Evolutionary conservation across 768 basidiomycete species (phyloP).

Genomic region (Kwoniella sp.): DNA sequence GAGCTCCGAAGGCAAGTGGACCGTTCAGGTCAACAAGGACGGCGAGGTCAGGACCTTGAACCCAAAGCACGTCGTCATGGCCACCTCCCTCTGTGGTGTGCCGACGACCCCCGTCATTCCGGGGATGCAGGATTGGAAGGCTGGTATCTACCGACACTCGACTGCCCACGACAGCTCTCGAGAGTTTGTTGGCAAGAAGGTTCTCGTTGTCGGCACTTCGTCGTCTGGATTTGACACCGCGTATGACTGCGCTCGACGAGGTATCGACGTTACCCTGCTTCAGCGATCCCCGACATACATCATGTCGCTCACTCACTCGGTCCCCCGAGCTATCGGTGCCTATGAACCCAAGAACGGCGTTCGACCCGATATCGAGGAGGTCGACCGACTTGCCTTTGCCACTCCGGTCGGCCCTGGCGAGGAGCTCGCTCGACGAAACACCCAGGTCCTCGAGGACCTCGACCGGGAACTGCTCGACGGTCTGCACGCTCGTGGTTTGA

Average conservation of each 20-base stretch:
- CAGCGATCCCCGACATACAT: conserved; percentile 62
- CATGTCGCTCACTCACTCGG: conserved; percentile 54
- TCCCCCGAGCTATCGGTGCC: conserved; percentile 30
- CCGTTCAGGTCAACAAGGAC: conserved; percentile 7
- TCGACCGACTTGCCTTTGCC: conserved; percentile 7
- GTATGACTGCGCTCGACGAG: conserved; percentile 54
- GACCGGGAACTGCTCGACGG: conserved; percentile 14
- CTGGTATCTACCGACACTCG: conserved; percentile 62
- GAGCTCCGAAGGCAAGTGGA: conserved; percentile 15
- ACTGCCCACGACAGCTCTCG: conserved; percentile 57
- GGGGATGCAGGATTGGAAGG: conserved; percentile 58
- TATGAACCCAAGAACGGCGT: conserved; percentile 8
- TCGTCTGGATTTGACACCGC: conserved; percentile 57
- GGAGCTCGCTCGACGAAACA: conserved; percentile 7
- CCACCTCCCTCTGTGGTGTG: conserved; percentile 14
- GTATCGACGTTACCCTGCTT: conserved; percentile 53
- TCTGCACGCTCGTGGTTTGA: conserved; percentile 21
- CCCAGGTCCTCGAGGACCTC: conserved; percentile 2
- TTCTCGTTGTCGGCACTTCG: conserved; percentile 64
- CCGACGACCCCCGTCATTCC: conserved; percentile 7
- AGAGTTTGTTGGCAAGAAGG: conserved; percentile 61
- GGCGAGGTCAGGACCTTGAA: conserved; percentile 1
- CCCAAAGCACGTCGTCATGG: conserved; percentile 21
- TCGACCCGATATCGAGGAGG: conserved; percentile 15
- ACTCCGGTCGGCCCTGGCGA: conserved; percentile 20